phyloP scores from a whole-genome alignment of 2,329 filamentous ascomycete species.

The Ophiocordyceps camponoti-saundersi region DNA sequence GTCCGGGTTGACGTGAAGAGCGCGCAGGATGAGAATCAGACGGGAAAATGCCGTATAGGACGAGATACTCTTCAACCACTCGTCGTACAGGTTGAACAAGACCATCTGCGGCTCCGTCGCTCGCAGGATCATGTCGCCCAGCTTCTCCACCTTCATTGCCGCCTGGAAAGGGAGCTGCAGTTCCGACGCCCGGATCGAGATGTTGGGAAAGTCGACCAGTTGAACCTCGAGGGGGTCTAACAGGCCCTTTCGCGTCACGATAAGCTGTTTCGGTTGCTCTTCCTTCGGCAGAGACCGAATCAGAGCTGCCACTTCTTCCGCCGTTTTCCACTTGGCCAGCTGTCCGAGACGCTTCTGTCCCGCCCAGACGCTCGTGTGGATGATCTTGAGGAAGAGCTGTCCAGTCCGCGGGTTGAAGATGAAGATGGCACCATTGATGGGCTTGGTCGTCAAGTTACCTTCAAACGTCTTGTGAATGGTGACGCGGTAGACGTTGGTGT shows the following conservation, averaged over 20 bases:
- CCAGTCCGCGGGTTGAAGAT: conserved; percentile 99
- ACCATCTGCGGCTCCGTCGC: conserved; percentile 99
- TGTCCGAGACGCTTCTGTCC: conserved; percentile 98
- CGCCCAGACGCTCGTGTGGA: conserved; percentile 97
- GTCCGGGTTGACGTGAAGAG: conserved; percentile 92
- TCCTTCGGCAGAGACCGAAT: conserved; percentile 92
- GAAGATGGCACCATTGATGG: conserved; percentile 98
- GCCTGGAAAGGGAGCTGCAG: conserved; percentile 96
- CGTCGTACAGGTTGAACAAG: conserved; percentile 94
- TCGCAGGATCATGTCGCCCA: conserved; percentile 95
- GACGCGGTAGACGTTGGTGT: conserved; percentile 97
- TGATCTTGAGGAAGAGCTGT: conserved; percentile 96
- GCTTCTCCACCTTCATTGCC: conserved; percentile 98
- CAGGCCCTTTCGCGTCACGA: conserved; percentile 93
- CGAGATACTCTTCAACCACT: conserved; percentile 96
- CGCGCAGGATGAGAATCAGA: conserved; percentile 80
- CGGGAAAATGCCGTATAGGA: conserved; percentile 98
- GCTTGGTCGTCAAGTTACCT: conserved; percentile 96
- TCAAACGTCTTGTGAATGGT: conserved; percentile 99
- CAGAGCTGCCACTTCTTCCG: conserved; percentile 95
- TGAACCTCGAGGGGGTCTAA: conserved; percentile 95
- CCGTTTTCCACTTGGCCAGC: conserved; percentile 98
- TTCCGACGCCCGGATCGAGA: conserved; percentile 93
- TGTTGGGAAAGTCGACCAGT: conserved; percentile 95
- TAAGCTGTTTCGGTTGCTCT: conserved; percentile 97